phyloP scores from a whole-genome alignment of 2,329 filamentous ascomycete genomes.

The Sclerotinia sclerotiorum region DNA sequence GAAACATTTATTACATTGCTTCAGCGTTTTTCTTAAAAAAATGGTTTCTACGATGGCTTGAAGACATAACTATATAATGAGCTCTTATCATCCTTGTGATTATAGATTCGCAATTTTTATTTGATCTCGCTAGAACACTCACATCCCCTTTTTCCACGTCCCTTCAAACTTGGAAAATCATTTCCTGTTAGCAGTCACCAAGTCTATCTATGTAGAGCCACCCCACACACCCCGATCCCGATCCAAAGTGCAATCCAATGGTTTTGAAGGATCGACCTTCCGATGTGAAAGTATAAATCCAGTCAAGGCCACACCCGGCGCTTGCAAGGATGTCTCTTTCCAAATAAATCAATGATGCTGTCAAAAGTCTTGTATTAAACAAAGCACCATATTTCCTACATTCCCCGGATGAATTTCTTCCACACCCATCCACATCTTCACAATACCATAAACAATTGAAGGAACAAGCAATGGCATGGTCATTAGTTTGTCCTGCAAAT shows the following conservation, averaged over 20 bases:
- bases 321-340: conserved; percentile 8
- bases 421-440: neutral
- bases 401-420: neutral
- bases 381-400: neutral
- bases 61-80: conserved; percentile 21
- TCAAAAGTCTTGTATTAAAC: conserved; percentile 6
- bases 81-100: conserved; percentile 7
- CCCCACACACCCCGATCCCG: conserved; percentile 9
- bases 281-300: conserved; percentile 11
- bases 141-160: neutral
- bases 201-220: neutral
- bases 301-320: conserved; percentile 20
- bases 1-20: conserved; percentile 1
- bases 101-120: conserved; percentile 10
- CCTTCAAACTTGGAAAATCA: neutral
- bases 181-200: neutral
- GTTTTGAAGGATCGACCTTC: neutral
- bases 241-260: conserved; percentile 1
- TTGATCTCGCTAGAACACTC: conserved; percentile 2
- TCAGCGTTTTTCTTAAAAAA: conserved; percentile 15
- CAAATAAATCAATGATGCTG: conserved; percentile 19
- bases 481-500: conserved; percentile 57
- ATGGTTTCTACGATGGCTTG: neutral
- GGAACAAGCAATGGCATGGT: conserved; percentile 36
- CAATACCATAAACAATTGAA: neutral